Percentiles rank a stretch among this genome's conserved stretches.
Evolutionary conservation across 257 asterid genomes (phyloP).

Genomic region (Thymus quinquecostatus): DNA sequence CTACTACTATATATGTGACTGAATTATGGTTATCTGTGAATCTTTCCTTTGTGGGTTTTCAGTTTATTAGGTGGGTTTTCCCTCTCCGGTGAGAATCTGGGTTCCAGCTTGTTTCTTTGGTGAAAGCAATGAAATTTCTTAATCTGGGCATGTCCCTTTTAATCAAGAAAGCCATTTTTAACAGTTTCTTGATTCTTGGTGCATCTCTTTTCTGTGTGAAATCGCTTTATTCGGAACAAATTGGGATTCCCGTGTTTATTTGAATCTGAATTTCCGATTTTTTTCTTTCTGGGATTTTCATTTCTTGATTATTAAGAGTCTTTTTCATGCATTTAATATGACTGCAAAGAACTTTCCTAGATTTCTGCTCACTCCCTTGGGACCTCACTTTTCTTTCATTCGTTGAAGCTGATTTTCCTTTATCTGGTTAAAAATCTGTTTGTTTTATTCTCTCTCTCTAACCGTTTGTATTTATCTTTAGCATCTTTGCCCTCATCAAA

Average conservation of each 20-base stretch:
- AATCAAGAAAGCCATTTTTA: not conserved
- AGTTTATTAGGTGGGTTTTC: constrained; percentile 25
- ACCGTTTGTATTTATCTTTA: not conserved
- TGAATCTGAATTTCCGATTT: constrained; percentile 1
- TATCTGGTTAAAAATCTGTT: constrained; percentile 1
- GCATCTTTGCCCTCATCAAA: not conserved
- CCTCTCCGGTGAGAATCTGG: constrained; percentile 27
- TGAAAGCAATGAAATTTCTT: constrained; percentile 16
- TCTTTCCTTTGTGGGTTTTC: constrained; percentile 19
- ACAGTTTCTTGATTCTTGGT: constrained; percentile 28
- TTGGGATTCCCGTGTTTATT: constrained; percentile 32
- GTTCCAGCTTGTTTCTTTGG: not conserved
- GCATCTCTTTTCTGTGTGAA: constrained; percentile 19
- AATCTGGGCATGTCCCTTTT: not conserved
- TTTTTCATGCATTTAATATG: constrained; percentile 42
- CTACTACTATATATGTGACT: constrained; percentile 19
- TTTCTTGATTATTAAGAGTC: constrained; percentile 19
- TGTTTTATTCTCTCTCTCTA: not conserved
- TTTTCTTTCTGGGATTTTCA: not conserved
- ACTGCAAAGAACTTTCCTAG: constrained; percentile 12
- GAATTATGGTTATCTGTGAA: constrained; percentile 17
- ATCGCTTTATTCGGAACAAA: constrained; percentile 31
- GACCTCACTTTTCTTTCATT: constrained; percentile 7
- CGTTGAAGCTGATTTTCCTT: constrained; percentile 30
- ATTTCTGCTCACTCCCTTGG: constrained; percentile 28